Base-by-base conservation (phyloP, 140 eudicot genomes). In the Cichorium intybus region DNA sequence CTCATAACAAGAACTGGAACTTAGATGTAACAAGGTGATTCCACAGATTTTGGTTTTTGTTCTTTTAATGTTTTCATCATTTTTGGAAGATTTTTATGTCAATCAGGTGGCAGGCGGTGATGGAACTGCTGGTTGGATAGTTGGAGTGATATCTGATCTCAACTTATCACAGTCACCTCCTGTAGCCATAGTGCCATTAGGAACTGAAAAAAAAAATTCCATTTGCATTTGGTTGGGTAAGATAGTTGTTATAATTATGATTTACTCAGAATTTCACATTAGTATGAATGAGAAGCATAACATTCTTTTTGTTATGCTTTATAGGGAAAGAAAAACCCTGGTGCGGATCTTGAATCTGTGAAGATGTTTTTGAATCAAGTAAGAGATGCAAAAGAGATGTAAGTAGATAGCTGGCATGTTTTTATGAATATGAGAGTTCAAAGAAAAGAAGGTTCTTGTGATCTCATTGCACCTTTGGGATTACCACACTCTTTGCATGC, bases 61-160 rank as follows among this genome's bases (percentile, higher is more conserved):
- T 7, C 4, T 10, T 60, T 47, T 20, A 10, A 46, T 71, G 23
- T 56, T 52, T 23, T 7, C 20, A 18, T 41, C 1, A 35, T 55
- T 57, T 60, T 61, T 60, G 47, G 39, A 28, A n/a, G n/a, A n/a
- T n/a, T n/a, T n/a, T n/a, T n/a, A n/a, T n/a, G n/a, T 58, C 15
- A 51, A 52, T 45, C 22, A 89, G 97, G 97, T 89, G 79, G 97
- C 97, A 28, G 97, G 97, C 15, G 97, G 97, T 51, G 97, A 89
- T 79, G 97, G 97, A 56, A 89, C 97, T 11, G 97, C 97, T 66
- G 89, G 93, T 58, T 89, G 97, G 97, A 76, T 89, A 26, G 93
- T 89, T 66, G 91, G 97, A 65, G 97, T 89, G 59, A 75, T 89
- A 31, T 74, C 82, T 45, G 97, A 89, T 72, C 83, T 89, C 54